These are phyloP conservation scores for Austroboletus eburneus DNA, from an alignment of 768 basidiomycete species.

Conservation along the genomic window DNA sequence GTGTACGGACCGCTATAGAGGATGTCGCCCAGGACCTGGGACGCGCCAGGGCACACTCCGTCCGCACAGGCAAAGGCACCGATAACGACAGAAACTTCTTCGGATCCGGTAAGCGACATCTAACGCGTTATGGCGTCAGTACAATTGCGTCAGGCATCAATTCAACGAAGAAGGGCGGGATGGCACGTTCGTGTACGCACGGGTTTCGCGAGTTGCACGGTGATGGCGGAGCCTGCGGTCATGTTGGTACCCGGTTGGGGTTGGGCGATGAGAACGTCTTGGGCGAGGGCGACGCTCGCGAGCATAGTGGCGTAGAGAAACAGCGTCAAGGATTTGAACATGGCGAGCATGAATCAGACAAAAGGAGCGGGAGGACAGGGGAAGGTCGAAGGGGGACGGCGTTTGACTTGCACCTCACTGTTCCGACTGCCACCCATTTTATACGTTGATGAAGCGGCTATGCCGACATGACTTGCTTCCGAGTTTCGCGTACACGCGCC, in stretches of 20 bases:
- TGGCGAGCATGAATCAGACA: not conserved
- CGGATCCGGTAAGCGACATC: too few species aligned
- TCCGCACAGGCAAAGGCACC: not conserved
- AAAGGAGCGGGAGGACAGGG: too few species aligned
- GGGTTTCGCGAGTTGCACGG: constrained; percentile 37
- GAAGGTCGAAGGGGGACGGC: too few species aligned
- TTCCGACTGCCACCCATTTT: not conserved
- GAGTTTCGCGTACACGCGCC: too few species aligned
- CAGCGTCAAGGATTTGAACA: constrained; percentile 7
- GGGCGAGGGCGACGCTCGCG: constrained; percentile 33
- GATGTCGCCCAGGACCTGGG: not conserved
- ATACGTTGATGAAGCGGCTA: not conserved
- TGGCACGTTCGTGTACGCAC: constrained; percentile 27
- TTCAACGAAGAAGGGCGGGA: too few species aligned
- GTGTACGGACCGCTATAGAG: constrained; percentile 1
- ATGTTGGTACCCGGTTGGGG: constrained; percentile 35
- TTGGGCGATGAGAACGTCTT: constrained; percentile 33
- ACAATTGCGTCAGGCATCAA: too few species aligned
- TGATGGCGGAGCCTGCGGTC: constrained; percentile 29
- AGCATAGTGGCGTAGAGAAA: constrained; percentile 8
- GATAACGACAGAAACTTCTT: constrained; percentile 11
- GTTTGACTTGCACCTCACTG: too few species aligned
- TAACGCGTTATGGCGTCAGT: too few species aligned
- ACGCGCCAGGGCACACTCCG: constrained; percentile 1
- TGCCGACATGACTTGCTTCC: too few species aligned